Conservation (phyloP, 1,139 yeast species). For the Hanseniaspora uvarum region DNA sequence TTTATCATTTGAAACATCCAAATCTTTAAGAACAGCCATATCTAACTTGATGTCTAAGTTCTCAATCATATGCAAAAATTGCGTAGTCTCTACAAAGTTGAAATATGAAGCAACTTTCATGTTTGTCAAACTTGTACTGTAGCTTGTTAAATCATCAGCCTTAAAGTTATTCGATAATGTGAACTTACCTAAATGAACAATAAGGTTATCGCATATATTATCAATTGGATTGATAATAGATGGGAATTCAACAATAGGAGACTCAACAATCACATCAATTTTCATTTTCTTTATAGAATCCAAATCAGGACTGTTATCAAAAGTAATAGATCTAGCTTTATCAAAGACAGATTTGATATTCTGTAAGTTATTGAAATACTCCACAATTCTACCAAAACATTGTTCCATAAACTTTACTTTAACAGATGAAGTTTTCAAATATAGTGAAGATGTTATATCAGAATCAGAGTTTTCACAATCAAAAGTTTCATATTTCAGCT, state of each 20-base stretch:
- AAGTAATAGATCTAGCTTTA: conserved; percentile 76
- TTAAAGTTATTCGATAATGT: conserved; percentile 56
- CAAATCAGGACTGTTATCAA: conserved; percentile 40
- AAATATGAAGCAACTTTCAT: conserved; percentile 56
- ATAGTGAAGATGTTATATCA: conserved; percentile 50
- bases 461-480: conserved; percentile 36
- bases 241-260: conserved; percentile 81
- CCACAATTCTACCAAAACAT: conserved; percentile 57
- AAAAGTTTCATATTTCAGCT: conserved; percentile 71
- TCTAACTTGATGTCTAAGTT: conserved; percentile 57
- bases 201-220: conserved; percentile 47
- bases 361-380: conserved; percentile 63
- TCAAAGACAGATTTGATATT: conserved; percentile 83
- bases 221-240: conserved; percentile 39
- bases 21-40: conserved; percentile 44
- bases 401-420: conserved; percentile 70
- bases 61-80: conserved; percentile 56
- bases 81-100: conserved; percentile 40
- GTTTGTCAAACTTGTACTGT: conserved; percentile 60
- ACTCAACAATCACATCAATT: conserved; percentile 59
- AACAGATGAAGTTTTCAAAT: conserved; percentile 65
- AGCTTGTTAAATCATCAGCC: conserved; percentile 38
- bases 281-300: conserved; percentile 44
- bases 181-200: conserved; percentile 74
- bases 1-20: conserved; percentile 29